Conservation (phyloP, 2,329 filamentous ascomycete species). For the Aspergillus ochraceus region DNA sequence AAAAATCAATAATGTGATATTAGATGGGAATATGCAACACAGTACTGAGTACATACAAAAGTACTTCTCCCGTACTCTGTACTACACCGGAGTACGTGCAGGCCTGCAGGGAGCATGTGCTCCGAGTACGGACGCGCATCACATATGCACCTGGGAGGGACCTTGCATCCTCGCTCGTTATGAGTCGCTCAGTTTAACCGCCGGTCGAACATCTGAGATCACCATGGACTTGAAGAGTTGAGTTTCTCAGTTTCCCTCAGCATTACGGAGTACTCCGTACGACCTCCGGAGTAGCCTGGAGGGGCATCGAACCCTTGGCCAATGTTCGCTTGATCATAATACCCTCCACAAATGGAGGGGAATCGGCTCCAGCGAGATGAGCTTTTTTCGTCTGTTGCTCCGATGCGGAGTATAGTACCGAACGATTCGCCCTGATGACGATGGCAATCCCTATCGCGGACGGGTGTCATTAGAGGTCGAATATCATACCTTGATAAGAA, state of each 20-base stretch:
- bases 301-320: slow-evolving; percentile 1
- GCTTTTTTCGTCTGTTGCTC: background rate
- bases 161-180: slow-evolving; percentile 13
- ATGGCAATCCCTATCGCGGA: background rate
- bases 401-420: background rate
- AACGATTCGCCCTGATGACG: background rate
- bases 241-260: background rate
- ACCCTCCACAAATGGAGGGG: background rate
- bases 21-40: too few species aligned
- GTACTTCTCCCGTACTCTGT: background rate
- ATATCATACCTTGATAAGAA: slow-evolving; percentile 12
- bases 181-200: background rate
- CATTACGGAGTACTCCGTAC: too few species aligned
- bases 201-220: background rate
- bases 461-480: slow-evolving; percentile 10
- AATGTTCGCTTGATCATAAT: background rate
- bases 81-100: background rate
- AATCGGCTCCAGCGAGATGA: background rate
- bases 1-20: slow-evolving; percentile 12
- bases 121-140: slow-evolving; percentile 7
- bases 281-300: background rate
- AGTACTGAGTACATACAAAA: too few species aligned
- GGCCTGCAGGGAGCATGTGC: background rate
- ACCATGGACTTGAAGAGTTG: too few species aligned
- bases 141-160: slow-evolving; percentile 14